These are phyloP conservation scores for Carex myosuroides DNA, from an alignment of 176 grass and related monocot species.

Conservation along the genomic window DNA sequence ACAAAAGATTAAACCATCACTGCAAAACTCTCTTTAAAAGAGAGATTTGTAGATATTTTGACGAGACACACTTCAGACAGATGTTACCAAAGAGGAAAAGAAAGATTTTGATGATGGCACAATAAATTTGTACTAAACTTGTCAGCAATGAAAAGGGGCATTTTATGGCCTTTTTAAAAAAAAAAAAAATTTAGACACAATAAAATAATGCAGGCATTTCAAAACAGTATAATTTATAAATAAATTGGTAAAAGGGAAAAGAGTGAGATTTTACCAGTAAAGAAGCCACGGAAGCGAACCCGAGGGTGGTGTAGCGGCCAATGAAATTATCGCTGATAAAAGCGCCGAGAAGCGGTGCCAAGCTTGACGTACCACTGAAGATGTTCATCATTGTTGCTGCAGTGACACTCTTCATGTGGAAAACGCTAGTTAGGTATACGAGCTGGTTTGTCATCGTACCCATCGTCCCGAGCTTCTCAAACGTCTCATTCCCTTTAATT, in stretches of 20 bases:
- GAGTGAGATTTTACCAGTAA: constrained; percentile 2
- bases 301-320: constrained; percentile 60
- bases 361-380: constrained; percentile 46
- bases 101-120: neutral
- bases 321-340: constrained; percentile 69
- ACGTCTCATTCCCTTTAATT: constrained; percentile 63
- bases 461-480: constrained; percentile 77
- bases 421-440: constrained; percentile 74
- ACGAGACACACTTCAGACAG: neutral
- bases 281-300: constrained; percentile 36
- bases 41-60: neutral
- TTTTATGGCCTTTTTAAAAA: too few species aligned
- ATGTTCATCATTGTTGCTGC: constrained; percentile 43
- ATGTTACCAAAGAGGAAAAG: neutral
- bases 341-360: constrained; percentile 48
- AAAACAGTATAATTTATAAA: neutral
- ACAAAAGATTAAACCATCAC: neutral
- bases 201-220: neutral
- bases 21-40: neutral
- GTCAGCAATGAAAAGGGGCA: too few species aligned
- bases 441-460: constrained; percentile 57
- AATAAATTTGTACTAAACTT: neutral
- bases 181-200: too few species aligned
- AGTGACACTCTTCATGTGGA: constrained; percentile 37
- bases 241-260: neutral